These are phyloP conservation scores for Vaccinium macrocarpon DNA, from an alignment of 148 eudicot genomes.

Conservation along the genomic window DNA sequence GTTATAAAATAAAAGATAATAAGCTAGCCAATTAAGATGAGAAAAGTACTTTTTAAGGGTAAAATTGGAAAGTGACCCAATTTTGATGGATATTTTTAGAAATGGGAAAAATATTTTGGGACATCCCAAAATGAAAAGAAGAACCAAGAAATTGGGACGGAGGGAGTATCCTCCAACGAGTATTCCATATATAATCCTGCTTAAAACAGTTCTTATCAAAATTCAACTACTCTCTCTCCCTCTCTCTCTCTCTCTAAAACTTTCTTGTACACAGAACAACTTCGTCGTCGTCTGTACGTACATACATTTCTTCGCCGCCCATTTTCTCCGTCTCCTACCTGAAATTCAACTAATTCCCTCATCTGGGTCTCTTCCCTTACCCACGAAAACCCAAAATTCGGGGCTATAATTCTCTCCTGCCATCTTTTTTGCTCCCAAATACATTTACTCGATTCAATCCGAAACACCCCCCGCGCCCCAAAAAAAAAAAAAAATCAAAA, in stretches of 20 bases:
- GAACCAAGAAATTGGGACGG: too few species aligned
- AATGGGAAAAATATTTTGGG: too few species aligned
- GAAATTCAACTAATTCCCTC: conserved; percentile 6
- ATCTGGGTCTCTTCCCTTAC: conserved; percentile 6
- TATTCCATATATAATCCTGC: not conserved
- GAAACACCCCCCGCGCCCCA: too few species aligned
- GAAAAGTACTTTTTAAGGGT: too few species aligned
- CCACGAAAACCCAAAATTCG: not conserved
- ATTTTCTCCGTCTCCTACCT: not conserved
- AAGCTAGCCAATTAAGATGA: too few species aligned
- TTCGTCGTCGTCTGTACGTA: not conserved
- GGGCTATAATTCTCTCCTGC: not conserved
- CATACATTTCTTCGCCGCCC: not conserved
- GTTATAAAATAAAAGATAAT: too few species aligned
- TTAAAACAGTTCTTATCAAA: too few species aligned
- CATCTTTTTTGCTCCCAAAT: not conserved
- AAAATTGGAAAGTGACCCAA: too few species aligned
- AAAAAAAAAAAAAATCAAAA: not conserved
- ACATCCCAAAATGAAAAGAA: too few species aligned
- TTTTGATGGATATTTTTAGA: too few species aligned
- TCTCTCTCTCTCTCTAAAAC: conserved; percentile 10
- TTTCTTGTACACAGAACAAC: not conserved
- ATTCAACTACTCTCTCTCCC: not conserved
- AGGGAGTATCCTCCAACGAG: too few species aligned
- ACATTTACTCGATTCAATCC: not conserved